phyloP scores from a whole-genome alignment of 2,329 filamentous ascomycete genomes.

The Pseudogymnoascus sp. region DNA sequence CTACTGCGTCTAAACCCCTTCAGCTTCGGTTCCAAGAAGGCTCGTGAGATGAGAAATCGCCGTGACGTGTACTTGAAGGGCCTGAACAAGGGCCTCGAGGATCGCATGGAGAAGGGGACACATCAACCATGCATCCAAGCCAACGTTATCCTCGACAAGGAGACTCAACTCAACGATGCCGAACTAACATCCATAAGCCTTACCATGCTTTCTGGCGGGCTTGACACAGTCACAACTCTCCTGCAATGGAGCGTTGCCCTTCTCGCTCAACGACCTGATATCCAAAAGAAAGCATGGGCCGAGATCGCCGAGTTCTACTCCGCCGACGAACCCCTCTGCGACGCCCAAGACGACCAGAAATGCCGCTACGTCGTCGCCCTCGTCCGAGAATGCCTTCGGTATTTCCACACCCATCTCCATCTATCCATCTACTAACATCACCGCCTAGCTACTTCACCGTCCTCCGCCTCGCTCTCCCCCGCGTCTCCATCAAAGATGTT shows the following conservation, averaged over 20 bases:
- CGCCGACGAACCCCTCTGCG: constrained; percentile 47
- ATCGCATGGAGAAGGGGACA: constrained; percentile 50
- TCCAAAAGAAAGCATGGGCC: constrained; percentile 50
- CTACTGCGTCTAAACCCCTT: constrained; percentile 53
- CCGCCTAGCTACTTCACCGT: constrained; percentile 50
- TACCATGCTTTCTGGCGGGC: constrained; percentile 59
- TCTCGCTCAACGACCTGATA: constrained; percentile 49
- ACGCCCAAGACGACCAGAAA: constrained; percentile 53
- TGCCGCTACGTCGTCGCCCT: constrained; percentile 56
- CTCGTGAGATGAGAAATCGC: constrained; percentile 50
- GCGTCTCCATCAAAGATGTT: constrained; percentile 52
- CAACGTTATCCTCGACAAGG: constrained; percentile 56
- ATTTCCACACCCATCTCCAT: constrained; percentile 2
- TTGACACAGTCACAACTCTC: constrained; percentile 59
- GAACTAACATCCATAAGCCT: constrained; percentile 58
- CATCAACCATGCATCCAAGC: constrained; percentile 59
- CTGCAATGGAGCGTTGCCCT: constrained; percentile 58
- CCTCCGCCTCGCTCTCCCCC: constrained; percentile 52
- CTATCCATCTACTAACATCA: constrained; percentile 10
- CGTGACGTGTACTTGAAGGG: constrained; percentile 51
- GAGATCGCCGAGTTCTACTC: constrained; percentile 49
- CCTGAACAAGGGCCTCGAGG: constrained; percentile 50
- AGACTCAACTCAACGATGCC: constrained; percentile 51
- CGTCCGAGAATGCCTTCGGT: constrained; percentile 52
- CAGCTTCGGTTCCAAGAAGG: constrained; percentile 47